These are phyloP conservation scores for Phyllosticta citriasiana DNA, from an alignment of 2,329 filamentous ascomycete genomes.

Conservation along the genomic window DNA sequence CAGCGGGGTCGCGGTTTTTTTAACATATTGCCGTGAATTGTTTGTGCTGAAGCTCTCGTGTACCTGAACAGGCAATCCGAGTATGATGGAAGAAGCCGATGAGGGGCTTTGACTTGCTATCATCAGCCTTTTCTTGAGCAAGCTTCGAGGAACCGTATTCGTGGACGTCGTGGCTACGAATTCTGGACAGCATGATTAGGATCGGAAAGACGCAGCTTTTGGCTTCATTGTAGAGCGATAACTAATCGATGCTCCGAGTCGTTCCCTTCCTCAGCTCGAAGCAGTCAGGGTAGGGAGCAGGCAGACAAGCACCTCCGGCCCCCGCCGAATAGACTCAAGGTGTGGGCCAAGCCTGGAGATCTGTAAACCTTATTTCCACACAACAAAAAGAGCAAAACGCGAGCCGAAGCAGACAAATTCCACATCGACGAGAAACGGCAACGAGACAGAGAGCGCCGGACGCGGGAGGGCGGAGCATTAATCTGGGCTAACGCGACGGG, in stretches of 20 bases:
- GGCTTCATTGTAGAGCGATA: too few species aligned
- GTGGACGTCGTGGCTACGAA: too few species aligned
- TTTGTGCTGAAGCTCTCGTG: too few species aligned
- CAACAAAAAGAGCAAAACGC: background rate
- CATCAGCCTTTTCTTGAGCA: too few species aligned
- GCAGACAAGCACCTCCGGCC: background rate
- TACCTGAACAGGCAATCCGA: too few species aligned
- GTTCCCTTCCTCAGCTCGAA: background rate
- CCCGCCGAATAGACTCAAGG: background rate
- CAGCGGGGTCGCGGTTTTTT: too few species aligned
- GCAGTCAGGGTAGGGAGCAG: background rate
- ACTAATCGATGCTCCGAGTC: background rate
- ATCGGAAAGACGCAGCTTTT: background rate
- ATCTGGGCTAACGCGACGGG: background rate
- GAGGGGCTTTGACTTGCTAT: too few species aligned
- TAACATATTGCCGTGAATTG: too few species aligned
- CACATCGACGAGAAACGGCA: background rate
- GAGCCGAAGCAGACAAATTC: background rate
- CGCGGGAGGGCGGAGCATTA: background rate
- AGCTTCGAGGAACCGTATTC: too few species aligned
- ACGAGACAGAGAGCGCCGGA: background rate
- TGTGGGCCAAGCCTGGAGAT: background rate
- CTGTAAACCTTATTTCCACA: background rate
- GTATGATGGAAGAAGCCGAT: too few species aligned
- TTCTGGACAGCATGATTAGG: too few species aligned